phyloP scores from a whole-genome alignment of 139 green algal genomes.

The Edaphochlamys debaryana region DNA sequence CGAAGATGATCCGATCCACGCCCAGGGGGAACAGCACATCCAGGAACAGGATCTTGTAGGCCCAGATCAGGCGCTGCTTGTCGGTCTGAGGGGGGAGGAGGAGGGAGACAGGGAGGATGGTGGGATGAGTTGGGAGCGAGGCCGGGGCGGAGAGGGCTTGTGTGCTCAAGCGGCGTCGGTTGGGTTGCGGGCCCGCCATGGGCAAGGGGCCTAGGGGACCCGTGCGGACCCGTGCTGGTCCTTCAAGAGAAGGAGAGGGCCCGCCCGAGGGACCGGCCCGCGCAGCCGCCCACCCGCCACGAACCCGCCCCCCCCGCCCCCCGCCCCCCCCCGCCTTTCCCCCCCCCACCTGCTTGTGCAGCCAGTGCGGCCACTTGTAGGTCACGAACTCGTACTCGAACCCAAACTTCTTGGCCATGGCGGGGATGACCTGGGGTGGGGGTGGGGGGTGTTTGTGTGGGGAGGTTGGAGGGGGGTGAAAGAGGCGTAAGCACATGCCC shows the following conservation, averaged over 20 bases:
- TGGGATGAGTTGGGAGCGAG: background rate
- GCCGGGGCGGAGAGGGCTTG: background rate
- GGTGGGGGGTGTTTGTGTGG: no score
- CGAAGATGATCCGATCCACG: conserved; percentile 94
- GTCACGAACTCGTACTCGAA: conserved; percentile 98
- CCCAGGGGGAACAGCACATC: conserved; percentile 97
- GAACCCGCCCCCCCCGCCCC: background rate
- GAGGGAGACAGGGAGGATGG: background rate
- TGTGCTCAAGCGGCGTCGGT: no score
- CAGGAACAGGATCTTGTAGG: conserved; percentile 95
- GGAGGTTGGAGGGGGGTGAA: no score
- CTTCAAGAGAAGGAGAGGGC: no score
- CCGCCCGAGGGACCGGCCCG: background rate
- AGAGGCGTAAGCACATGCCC: no score
- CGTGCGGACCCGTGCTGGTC: no score
- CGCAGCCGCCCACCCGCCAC: background rate
- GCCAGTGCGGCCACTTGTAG: conserved; percentile 98
- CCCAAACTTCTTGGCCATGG: conserved; percentile 87
- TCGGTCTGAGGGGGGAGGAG: conserved; percentile 67
- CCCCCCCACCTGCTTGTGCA: conserved; percentile 86
- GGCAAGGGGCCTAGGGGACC: no score
- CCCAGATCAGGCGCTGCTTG: conserved; percentile 90
- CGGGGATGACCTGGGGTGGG: conserved; percentile 87
- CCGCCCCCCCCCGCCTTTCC: background rate
- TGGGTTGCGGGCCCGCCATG: no score